Conservation (phyloP, 1,284 basidiomycete species). For the Ceratobasidium sp. region DNA sequence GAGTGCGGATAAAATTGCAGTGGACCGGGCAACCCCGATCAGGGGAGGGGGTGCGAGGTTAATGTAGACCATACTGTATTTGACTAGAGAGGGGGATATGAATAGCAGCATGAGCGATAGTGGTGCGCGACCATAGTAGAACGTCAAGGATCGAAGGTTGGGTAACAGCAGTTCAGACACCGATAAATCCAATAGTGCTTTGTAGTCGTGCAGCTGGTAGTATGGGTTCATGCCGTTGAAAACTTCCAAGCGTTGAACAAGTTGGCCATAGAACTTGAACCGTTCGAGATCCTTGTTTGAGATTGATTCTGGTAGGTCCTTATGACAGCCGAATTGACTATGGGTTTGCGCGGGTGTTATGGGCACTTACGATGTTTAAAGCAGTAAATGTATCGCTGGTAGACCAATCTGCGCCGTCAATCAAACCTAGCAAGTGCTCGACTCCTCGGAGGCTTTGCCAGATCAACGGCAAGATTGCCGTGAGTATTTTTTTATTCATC, state of each 20-base stretch:
- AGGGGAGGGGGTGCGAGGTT: not conserved
- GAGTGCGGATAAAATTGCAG: not conserved
- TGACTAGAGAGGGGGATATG: not conserved
- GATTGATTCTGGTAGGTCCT: not conserved
- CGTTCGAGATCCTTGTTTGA: not conserved
- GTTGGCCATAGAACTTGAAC: not conserved
- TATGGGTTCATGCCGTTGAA: not conserved
- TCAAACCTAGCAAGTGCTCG: not conserved
- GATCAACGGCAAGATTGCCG: not conserved
- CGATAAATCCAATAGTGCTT: not conserved
- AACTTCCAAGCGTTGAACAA: not conserved
- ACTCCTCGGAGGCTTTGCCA: not conserved
- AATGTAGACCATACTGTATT: not conserved
- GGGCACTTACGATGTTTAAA: not conserved
- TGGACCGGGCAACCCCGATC: not conserved
- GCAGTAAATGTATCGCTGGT: not conserved
- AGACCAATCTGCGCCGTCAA: not conserved
- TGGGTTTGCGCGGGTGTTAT: not conserved
- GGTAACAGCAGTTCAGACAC: not conserved
- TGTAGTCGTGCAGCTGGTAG: not conserved
- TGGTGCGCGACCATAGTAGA: not conserved
- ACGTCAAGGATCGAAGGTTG: not conserved
- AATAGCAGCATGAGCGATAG: not conserved
- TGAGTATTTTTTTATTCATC: not conserved
- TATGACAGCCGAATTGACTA: not conserved